A percentile compares a stretch with the other conserved stretches of the same genome.
Evolutionary conservation across 768 basidiomycete species (phyloP).

Genomic region (Pleurotus tuoliensis): DNA sequence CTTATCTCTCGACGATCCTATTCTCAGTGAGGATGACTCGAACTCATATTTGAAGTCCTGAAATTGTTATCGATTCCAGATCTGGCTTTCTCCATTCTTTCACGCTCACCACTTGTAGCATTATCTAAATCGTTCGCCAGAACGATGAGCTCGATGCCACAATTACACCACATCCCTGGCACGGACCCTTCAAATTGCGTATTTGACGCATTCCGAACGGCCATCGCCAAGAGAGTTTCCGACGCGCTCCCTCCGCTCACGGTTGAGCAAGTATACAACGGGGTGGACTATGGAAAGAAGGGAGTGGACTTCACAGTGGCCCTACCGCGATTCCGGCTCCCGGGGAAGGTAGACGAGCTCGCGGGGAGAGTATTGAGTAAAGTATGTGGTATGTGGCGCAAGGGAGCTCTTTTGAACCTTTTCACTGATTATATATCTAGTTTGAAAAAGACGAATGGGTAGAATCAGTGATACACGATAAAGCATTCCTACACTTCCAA

Average conservation of each 20-base stretch:
- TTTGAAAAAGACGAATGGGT: slow-evolving; percentile 85
- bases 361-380: slow-evolving; percentile 70
- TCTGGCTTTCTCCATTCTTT: slow-evolving; percentile 6
- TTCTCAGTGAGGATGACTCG: neutral
- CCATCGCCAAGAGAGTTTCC: slow-evolving; percentile 70
- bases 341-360: slow-evolving; percentile 77
- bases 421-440: slow-evolving; percentile 30
- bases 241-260: slow-evolving; percentile 62
- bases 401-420: neutral
- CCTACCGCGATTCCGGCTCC: slow-evolving; percentile 84
- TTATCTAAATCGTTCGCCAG: neutral
- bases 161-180: slow-evolving; percentile 29
- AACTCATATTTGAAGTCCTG: neutral
- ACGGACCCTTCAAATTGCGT: slow-evolving; percentile 64
- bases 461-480: slow-evolving; percentile 62
- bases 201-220: slow-evolving; percentile 76
- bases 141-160: slow-evolving; percentile 23
- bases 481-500: slow-evolving; percentile 82
- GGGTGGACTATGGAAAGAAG: slow-evolving; percentile 89
- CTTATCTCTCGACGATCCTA: neutral
- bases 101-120: neutral
- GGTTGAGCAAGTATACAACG: slow-evolving; percentile 75
- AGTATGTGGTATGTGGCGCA: slow-evolving; percentile 22
- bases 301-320: slow-evolving; percentile 93
- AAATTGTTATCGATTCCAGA: slow-evolving; percentile 4